phyloP scores from a whole-genome alignment of 192 early-diverging fungal genomes.

The Hyaloraphidium curvatum region DNA sequence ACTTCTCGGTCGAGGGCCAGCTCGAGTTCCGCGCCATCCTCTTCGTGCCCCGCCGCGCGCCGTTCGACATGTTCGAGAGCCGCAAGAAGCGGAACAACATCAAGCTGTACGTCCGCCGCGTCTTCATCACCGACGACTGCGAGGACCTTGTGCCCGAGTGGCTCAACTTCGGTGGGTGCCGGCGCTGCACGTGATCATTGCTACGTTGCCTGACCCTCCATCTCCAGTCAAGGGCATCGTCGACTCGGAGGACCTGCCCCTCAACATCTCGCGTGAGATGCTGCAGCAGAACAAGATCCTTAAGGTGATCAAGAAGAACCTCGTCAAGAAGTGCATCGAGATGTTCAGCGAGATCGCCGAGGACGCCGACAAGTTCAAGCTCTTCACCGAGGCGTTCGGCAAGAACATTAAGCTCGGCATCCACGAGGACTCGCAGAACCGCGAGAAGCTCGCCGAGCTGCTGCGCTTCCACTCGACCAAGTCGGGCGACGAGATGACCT shows the following conservation, averaged over 20 bases:
- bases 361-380: constrained; percentile 97
- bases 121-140: constrained; percentile 99
- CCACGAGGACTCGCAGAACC: constrained; percentile 96
- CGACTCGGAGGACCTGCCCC: constrained; percentile 98
- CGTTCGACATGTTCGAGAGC: constrained; percentile 94
- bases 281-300: constrained; percentile 99
- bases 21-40: constrained; percentile 98
- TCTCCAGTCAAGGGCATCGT: constrained; percentile 87
- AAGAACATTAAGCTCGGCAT: constrained; percentile 99
- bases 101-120: constrained; percentile 98
- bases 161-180: constrained; percentile 52
- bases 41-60: constrained; percentile 88
- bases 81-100: constrained; percentile 99
- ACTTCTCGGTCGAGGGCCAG: constrained; percentile 99
- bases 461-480: constrained; percentile 98
- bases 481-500: constrained; percentile 92
- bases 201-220: not conserved
- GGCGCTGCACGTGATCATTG: not conserved
- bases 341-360: constrained; percentile 94
- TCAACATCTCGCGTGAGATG: constrained; percentile 99
- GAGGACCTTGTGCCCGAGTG: constrained; percentile 98
- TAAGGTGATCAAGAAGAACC: constrained; percentile 98
- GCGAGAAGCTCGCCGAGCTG: constrained; percentile 87
- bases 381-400: constrained; percentile 98
- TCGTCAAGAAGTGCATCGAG: constrained; percentile 98